Evolutionary conservation across 2,329 filamentous ascomycete genomes (phyloP).

Genomic region (Polytolypa hystricis): DNA sequence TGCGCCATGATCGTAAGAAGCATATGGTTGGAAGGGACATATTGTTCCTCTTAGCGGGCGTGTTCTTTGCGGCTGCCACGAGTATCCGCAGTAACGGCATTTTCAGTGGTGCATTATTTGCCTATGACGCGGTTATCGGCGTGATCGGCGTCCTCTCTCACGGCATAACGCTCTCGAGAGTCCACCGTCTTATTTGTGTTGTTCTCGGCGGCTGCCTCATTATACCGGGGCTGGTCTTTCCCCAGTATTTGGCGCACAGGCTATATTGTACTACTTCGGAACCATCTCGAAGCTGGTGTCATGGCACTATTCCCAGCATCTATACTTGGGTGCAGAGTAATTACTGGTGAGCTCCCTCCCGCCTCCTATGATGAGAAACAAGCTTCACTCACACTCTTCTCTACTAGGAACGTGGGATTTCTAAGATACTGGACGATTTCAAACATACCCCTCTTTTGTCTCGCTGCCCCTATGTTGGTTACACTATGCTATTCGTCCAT

Average conservation of each 20-base stretch:
- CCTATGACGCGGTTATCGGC: constrained; percentile 45
- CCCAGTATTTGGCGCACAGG: constrained; percentile 64
- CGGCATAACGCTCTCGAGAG: constrained; percentile 24
- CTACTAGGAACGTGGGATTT: constrained; percentile 74
- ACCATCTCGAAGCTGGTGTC: constrained; percentile 61
- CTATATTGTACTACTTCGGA: constrained; percentile 49
- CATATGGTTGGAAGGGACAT: constrained; percentile 28
- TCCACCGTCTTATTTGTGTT: constrained; percentile 47
- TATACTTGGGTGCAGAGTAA: constrained; percentile 79
- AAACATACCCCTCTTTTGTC: constrained; percentile 77
- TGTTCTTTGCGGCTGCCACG: constrained; percentile 60
- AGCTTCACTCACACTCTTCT: constrained; percentile 4
- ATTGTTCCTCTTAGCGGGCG: constrained; percentile 51
- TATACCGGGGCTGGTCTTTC: constrained; percentile 54
- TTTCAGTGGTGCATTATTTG: constrained; percentile 66
- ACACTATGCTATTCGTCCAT: constrained; percentile 53
- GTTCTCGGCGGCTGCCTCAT: constrained; percentile 57
- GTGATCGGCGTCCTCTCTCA: constrained; percentile 32
- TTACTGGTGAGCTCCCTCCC: constrained; percentile 70
- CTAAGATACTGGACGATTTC: constrained; percentile 80
- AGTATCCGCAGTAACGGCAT: constrained; percentile 77
- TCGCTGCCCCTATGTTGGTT: constrained; percentile 66
- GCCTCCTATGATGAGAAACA: not conserved
- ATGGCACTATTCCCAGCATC: constrained; percentile 63
- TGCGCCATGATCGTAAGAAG: constrained; percentile 22